Percentiles rank a stretch among this genome's conserved stretches.
These are phyloP conservation scores for Puccinia sorghi DNA, from an alignment of 1,284 basidiomycete species.

Conservation along the genomic window DNA sequence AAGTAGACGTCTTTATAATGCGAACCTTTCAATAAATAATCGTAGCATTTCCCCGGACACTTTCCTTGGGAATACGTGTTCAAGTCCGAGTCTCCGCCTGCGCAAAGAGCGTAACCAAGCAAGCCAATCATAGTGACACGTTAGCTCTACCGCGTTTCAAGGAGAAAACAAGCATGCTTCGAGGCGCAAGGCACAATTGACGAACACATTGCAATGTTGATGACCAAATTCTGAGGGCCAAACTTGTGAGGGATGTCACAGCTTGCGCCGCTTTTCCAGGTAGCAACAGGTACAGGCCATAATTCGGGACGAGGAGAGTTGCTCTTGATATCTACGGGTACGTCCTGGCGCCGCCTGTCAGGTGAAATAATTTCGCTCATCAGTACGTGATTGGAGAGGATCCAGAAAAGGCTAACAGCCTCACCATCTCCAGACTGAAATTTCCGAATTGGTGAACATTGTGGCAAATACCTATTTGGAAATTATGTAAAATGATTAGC, in stretches of 20 bases:
- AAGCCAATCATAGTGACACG: neutral
- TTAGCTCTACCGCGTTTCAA: neutral
- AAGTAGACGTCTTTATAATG: slow-evolving; percentile 39
- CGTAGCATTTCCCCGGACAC: slow-evolving; percentile 39
- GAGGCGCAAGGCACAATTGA: neutral
- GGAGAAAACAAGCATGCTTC: neutral
- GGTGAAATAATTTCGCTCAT: no score
- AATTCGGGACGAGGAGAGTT: neutral
- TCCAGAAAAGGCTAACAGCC: neutral
- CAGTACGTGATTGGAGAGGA: neutral
- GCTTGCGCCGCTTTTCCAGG: slow-evolving; percentile 29
- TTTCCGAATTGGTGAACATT: slow-evolving; percentile 28
- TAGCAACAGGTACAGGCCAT: slow-evolving; percentile 24
- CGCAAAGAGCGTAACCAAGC: neutral
- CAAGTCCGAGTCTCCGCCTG: slow-evolving; percentile 37
- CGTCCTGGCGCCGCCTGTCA: slow-evolving; percentile 11
- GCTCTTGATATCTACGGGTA: slow-evolving; percentile 10
- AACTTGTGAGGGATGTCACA: slow-evolving; percentile 20
- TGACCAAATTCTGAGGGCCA: slow-evolving; percentile 29
- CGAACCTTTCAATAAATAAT: slow-evolving; percentile 33
- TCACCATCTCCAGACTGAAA: slow-evolving; percentile 36
- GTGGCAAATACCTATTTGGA: slow-evolving; percentile 20
- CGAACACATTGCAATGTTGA: slow-evolving; percentile 39
- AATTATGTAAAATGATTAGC: neutral
- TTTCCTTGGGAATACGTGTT: slow-evolving; percentile 34